A percentile compares a stretch with the other conserved stretches of the same genome.
phyloP scores from a whole-genome alignment of 805 yeast species.

The Kodamaea leandrae region DNA sequence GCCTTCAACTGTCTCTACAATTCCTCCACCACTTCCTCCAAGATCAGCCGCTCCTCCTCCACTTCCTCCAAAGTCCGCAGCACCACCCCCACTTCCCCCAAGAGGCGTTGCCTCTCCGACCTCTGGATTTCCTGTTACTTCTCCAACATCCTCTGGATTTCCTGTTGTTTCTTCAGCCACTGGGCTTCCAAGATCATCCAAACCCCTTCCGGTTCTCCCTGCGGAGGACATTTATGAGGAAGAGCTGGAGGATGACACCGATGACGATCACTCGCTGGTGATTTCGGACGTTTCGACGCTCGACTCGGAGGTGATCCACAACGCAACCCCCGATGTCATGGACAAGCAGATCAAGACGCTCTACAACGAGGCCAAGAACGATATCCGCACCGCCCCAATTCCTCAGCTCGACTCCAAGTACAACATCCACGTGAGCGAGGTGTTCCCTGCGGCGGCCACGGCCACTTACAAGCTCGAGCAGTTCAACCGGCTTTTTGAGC shows the following conservation, averaged over 20 bases:
- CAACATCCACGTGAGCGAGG: constrained; percentile 11
- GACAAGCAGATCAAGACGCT: constrained; percentile 22
- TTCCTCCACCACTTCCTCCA: constrained; percentile 2
- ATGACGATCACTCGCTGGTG: constrained; percentile 13
- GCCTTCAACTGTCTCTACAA: no score
- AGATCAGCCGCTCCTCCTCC: neutral
- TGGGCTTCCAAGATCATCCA: constrained; percentile 3
- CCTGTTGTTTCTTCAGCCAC: neutral
- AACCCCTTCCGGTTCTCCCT: neutral
- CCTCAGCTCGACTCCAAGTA: constrained; percentile 10
- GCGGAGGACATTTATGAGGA: constrained; percentile 10
- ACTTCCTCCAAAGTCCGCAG: neutral
- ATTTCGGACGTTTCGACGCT: constrained; percentile 12
- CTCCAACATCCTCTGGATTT: neutral
- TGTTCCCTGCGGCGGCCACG: constrained; percentile 19
- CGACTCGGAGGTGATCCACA: constrained; percentile 15
- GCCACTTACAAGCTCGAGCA: constrained; percentile 26
- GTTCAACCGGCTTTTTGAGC: constrained; percentile 22
- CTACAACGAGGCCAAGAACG: constrained; percentile 36
- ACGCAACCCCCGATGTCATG: constrained; percentile 17
- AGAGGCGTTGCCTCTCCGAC: neutral
- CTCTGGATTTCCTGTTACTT: neutral
- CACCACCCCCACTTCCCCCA: constrained; percentile 8
- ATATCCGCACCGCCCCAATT: constrained; percentile 31
- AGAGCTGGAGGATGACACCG: constrained; percentile 5